Percentiles rank a stretch among this genome's conserved stretches.
phyloP scores from a whole-genome alignment of 1,284 basidiomycete species.

The Malassezia equina region DNA sequence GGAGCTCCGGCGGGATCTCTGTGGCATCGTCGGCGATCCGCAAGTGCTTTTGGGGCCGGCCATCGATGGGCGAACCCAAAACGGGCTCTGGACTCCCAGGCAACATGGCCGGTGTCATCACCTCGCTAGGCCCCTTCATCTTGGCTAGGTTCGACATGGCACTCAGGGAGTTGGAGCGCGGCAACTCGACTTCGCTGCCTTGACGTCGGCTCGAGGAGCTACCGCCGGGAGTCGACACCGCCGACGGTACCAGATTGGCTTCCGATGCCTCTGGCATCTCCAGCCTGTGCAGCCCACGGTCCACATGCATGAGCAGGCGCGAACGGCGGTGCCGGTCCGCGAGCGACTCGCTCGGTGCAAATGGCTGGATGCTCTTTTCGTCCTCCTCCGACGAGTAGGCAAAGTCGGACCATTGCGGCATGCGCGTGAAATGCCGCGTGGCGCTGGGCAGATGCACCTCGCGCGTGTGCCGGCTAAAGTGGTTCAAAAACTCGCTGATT shows the following conservation, averaged over 20 bases:
- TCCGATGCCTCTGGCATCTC: not conserved
- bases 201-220: not conserved
- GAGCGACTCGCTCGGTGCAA: not conserved
- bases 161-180: not conserved
- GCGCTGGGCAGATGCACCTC: constrained; percentile 35
- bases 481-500: constrained; percentile 40
- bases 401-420: constrained; percentile 47
- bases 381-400: constrained; percentile 29
- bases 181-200: not conserved
- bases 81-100: not conserved
- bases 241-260: not conserved
- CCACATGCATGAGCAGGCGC: constrained; percentile 36
- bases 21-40: not conserved
- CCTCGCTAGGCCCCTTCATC: not conserved
- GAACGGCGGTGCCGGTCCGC: constrained; percentile 13
- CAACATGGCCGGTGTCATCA: not conserved
- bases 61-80: not conserved
- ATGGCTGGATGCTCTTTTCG: not conserved
- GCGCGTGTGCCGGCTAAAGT: constrained; percentile 38
- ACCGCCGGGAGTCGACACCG: not conserved
- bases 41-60: not conserved
- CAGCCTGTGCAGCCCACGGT: constrained; percentile 35
- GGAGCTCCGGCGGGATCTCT: not conserved
- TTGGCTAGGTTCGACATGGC: not conserved
- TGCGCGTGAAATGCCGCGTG: constrained; percentile 24